Conservation (phyloP, 1,139 yeast genomes). For the Nakaseomyces nivariensis region DNA sequence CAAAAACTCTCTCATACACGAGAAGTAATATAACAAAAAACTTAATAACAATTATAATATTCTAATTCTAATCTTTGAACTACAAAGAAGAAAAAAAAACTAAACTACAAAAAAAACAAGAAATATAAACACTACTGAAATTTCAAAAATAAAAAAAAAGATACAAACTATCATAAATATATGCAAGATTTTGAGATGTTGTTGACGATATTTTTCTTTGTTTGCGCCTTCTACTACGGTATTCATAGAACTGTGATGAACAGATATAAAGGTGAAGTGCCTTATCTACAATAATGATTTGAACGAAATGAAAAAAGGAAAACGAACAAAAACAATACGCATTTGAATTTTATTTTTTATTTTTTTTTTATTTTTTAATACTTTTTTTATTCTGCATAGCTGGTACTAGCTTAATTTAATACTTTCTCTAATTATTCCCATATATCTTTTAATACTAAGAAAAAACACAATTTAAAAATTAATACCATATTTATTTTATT, state of each 20-base stretch:
- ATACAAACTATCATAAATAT: background rate
- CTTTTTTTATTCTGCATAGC: background rate
- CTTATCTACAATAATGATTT: constrained; percentile 6
- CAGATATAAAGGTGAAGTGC: constrained; percentile 11
- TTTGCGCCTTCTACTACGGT: constrained; percentile 10
- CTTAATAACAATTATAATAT: too few relatives aligned
- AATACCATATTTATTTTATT: background rate
- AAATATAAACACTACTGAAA: background rate
- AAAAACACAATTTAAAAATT: background rate
- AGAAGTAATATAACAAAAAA: too few relatives aligned
- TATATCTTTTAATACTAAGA: background rate
- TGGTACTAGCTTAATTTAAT: background rate
- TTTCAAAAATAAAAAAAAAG: background rate
- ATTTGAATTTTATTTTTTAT: too few relatives aligned
- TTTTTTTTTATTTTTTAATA: background rate
- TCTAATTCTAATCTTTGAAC: too few relatives aligned
- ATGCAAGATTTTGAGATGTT: constrained; percentile 12
- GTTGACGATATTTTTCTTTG: constrained; percentile 8
- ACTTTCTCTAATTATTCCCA: background rate
- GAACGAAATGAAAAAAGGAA: background rate
- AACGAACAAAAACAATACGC: too few relatives aligned
- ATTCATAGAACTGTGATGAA: constrained; percentile 12
- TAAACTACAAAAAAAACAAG: too few relatives aligned
- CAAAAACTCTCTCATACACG: too few relatives aligned
- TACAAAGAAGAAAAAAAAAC: too few relatives aligned